These are phyloP conservation scores for Tolypocladium sp. DNA, from an alignment of 2,329 filamentous ascomycete genomes.

Conservation along the genomic window DNA sequence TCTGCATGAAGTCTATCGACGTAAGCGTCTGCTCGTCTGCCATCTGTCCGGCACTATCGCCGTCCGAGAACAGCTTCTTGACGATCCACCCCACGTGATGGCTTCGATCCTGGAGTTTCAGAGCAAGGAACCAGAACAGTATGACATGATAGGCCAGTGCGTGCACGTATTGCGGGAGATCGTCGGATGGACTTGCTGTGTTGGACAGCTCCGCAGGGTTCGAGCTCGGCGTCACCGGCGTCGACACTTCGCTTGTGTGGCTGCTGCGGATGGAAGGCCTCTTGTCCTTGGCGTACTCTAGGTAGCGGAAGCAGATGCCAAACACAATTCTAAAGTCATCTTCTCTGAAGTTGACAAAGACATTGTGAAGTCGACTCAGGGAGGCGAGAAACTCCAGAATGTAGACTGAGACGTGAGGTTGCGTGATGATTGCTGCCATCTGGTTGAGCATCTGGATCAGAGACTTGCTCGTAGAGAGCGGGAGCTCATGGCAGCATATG, in stretches of 20 bases:
- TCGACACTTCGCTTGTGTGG: conserved; percentile 32
- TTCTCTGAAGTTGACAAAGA: conserved; percentile 82
- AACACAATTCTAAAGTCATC: conserved; percentile 93
- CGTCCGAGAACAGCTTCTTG: conserved; percentile 73
- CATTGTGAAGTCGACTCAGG: conserved; percentile 71
- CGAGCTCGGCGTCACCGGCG: conserved; percentile 12
- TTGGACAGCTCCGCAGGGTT: conserved; percentile 11
- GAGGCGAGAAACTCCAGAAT: conserved; percentile 93
- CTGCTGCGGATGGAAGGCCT: conserved; percentile 40
- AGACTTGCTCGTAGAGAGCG: conserved; percentile 75
- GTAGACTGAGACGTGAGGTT: conserved; percentile 83
- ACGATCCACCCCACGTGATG: conserved; percentile 86
- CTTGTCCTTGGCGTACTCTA: conserved; percentile 76
- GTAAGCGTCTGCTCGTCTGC: conserved; percentile 90
- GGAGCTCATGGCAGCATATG: conserved; percentile 90
- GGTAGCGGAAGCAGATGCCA: conserved; percentile 86
- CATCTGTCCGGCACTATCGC: conserved; percentile 56
- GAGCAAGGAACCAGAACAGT: conserved; percentile 89
- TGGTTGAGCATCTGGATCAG: conserved; percentile 81
- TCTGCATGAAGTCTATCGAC: conserved; percentile 90
- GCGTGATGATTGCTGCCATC: conserved; percentile 94
- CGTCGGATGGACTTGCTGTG: conserved; percentile 41
- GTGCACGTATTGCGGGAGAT: conserved; percentile 88
- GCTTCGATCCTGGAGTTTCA: conserved; percentile 75
- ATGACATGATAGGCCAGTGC: conserved; percentile 92